These are phyloP conservation scores for Colletotrichum endophyticum DNA, from an alignment of 2,329 filamentous ascomycete genomes.

Conservation along the genomic window DNA sequence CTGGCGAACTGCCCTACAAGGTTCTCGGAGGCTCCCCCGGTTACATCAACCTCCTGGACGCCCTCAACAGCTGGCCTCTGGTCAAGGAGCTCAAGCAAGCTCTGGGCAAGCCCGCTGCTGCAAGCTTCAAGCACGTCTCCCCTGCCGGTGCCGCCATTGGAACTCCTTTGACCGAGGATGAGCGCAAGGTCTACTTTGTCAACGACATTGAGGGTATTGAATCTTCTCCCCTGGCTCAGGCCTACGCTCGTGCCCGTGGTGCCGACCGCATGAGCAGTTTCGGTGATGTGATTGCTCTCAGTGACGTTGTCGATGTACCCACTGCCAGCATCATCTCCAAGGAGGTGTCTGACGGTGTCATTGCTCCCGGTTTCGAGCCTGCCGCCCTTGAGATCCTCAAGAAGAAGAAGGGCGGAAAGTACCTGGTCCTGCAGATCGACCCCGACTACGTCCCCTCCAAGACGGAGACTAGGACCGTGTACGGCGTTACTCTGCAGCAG, in stretches of 20 bases:
- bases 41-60: slow-evolving; percentile 97
- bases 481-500: slow-evolving; percentile 87
- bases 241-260: slow-evolving; percentile 92
- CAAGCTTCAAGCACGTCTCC: slow-evolving; percentile 99
- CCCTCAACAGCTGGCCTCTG: slow-evolving; percentile 94
- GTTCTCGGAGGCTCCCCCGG: slow-evolving; percentile 88
- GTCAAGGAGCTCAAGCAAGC: slow-evolving; percentile 95
- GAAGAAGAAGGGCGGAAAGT: slow-evolving; percentile 99
- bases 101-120: slow-evolving; percentile 86
- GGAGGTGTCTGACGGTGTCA: slow-evolving; percentile 96
- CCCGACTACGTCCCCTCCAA: slow-evolving; percentile 81
- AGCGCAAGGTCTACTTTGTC: slow-evolving; percentile 98
- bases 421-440: slow-evolving; percentile 95
- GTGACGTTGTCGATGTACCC: slow-evolving; percentile 86
- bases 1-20: slow-evolving; percentile 88
- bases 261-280: slow-evolving; percentile 99
- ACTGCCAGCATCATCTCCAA: slow-evolving; percentile 98
- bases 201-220: slow-evolving; percentile 92
- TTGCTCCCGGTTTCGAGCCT: slow-evolving; percentile 84
- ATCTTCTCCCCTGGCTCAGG: slow-evolving; percentile 84
- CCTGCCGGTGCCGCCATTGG: slow-evolving; percentile 95
- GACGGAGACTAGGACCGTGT: slow-evolving; percentile 86
- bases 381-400: slow-evolving; percentile 89
- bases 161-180: slow-evolving; percentile 81
- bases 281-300: slow-evolving; percentile 93